Evolutionary conservation across 1,139 yeast species (phyloP), one percentile per base, ranked within the genome.

Genomic region (Protomyces inundatus): DNA sequence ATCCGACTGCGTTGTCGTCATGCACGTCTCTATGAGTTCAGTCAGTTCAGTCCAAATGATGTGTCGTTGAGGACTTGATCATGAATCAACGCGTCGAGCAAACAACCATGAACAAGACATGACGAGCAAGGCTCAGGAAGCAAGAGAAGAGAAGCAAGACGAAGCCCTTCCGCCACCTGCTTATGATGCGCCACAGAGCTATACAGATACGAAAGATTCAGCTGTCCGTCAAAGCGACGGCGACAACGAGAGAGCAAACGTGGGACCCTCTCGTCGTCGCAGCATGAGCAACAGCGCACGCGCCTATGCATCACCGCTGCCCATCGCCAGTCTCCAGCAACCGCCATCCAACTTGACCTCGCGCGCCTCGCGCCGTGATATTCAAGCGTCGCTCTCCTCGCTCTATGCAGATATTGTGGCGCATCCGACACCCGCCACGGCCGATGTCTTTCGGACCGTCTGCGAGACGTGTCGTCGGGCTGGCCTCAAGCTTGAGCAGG

Each of bases 341-440:
- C 32, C 48, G 16, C 30, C 23, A 1, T n/a, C 32, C 16, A 14
- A 16, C 33, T 16, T 42, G 30, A 42, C 48, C 32, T 42, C 48
- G 6, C 48, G 48, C n/a, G 23, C 48, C 10, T n/a, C 10, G 6
- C 48, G 48, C 9, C 48, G 48, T 30, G 48, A 42, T 30, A 42
- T 42, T 30, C 35, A 37, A 12, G n/a, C 37, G 7, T 57, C 61
- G 12, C 39, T 57, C 9, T 36, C 14, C 23, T 35, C n/a, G 9
- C 55, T 57, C 12, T 57, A 57, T 14, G 12, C 6, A 16, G 61
- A 57, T 23, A 57, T 57, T 48, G 35, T 57, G 23, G 4, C 23
- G 16, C 46, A 32, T 4, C 61, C 61, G 1, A 14, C 46, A 6
- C 35, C 37, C 6, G 42, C 51, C 9, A 57, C 61, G 14, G 48